Conservation (phyloP, 2,329 filamentous ascomycete genomes). For the Venturia nashicola region DNA sequence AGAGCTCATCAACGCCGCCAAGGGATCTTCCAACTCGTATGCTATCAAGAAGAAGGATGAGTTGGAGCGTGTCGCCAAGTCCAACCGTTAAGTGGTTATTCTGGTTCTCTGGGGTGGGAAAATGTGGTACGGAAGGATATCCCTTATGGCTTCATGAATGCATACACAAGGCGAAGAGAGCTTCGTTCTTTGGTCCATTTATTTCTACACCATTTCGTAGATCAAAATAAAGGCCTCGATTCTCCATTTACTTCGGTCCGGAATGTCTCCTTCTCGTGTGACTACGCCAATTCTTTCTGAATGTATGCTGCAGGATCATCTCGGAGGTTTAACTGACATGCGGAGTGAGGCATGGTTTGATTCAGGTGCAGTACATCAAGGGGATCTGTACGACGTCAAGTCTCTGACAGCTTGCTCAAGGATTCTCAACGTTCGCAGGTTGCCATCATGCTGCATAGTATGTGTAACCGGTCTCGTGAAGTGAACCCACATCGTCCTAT, state of each 20-base stretch:
- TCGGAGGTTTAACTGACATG: neutral
- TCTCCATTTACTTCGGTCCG: neutral
- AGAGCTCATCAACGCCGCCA: slow-evolving; percentile 99
- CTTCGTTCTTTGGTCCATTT: neutral
- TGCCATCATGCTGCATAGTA: neutral
- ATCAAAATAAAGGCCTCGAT: neutral
- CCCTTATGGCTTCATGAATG: slow-evolving; percentile 1
- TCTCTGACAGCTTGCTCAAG: neutral
- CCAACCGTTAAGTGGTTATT: slow-evolving; percentile 72
- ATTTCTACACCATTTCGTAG: neutral
- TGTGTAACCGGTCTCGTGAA: neutral
- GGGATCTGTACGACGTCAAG: neutral
- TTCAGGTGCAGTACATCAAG: neutral
- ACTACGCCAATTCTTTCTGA: neutral
- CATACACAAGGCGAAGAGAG: neutral
- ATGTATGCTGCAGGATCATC: neutral
- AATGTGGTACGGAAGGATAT: neutral
- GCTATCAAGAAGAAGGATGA: slow-evolving; percentile 99
- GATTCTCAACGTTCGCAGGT: neutral
- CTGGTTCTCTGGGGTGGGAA: neutral
- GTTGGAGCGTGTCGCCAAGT: slow-evolving; percentile 99
- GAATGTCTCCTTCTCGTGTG: neutral
- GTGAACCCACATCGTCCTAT: neutral
- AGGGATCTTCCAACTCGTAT: slow-evolving; percentile 99
- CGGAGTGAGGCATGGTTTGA: too few relatives aligned